Evolutionary conservation across 768 basidiomycete genomes (phyloP).

Genomic region (Tubosaeta sp.): DNA sequence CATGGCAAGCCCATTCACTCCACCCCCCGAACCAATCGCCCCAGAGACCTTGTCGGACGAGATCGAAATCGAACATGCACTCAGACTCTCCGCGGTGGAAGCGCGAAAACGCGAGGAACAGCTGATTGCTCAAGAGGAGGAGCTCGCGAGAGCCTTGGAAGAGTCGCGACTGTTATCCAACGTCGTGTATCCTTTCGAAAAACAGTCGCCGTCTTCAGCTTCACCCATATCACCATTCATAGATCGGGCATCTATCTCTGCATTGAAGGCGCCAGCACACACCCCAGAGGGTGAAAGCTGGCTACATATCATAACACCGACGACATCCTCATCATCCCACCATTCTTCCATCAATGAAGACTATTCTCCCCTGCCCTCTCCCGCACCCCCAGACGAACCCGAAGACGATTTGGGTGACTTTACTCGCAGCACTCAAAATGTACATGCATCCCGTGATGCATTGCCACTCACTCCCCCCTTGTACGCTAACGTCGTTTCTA

Average conservation of each 20-base stretch:
- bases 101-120: conserved; percentile 26
- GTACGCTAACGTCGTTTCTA: conserved; percentile 25
- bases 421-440: conserved; percentile 5
- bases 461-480: conserved; percentile 16
- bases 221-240: conserved; percentile 6
- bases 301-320: conserved; percentile 28
- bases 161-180: conserved; percentile 38
- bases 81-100: conserved; percentile 44
- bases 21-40: conserved; percentile 2
- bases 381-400: conserved; percentile 14
- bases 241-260: conserved; percentile 17
- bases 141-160: conserved; percentile 59
- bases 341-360: conserved; percentile 21
- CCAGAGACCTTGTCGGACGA: conserved; percentile 30
- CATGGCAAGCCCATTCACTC: conserved; percentile 8
- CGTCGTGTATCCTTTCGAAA: conserved; percentile 9
- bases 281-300: conserved; percentile 29
- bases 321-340: conserved; percentile 20
- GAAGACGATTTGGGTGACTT: conserved; percentile 5
- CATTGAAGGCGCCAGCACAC: conserved; percentile 10
- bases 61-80: conserved; percentile 44
- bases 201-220: not conserved
- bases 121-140: conserved; percentile 44
- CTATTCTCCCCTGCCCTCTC: conserved; percentile 22
- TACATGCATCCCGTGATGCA: conserved; percentile 1